Percentiles rank a stretch among this genome's conserved stretches.
Conservation (phyloP, 2,329 filamentous ascomycete genomes). For the Xylariaceae sp. region DNA sequence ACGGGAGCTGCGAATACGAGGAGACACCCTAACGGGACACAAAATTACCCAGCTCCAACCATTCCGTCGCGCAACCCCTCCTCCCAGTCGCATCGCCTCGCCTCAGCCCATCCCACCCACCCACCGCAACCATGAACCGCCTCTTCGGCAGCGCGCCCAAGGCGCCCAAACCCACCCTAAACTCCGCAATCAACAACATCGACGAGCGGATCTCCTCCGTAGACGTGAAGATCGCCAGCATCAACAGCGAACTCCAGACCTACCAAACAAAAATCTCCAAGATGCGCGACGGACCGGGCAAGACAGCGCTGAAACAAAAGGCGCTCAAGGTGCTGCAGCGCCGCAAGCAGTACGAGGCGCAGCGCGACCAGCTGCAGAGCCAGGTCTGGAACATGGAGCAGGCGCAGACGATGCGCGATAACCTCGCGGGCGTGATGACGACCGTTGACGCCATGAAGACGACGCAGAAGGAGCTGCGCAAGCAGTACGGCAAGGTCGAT, state of each 20-base stretch:
- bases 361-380: constrained; percentile 87
- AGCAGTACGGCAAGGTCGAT: constrained; percentile 95
- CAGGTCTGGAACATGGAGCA: constrained; percentile 99
- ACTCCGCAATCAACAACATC: constrained; percentile 66
- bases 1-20: too few relatives aligned
- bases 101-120: background rate
- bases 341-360: constrained; percentile 87
- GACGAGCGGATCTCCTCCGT: constrained; percentile 63
- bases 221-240: constrained; percentile 88
- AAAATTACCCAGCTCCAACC: too few relatives aligned
- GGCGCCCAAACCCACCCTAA: constrained; percentile 79
- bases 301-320: constrained; percentile 87
- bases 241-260: constrained; percentile 82
- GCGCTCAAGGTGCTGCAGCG: constrained; percentile 90
- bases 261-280: constrained; percentile 84
- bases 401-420: constrained; percentile 97
- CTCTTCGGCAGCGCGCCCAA: constrained; percentile 86
- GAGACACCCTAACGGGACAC: too few relatives aligned
- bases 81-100: background rate
- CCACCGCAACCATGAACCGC: constrained; percentile 71
- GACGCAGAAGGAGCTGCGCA: constrained; percentile 84
- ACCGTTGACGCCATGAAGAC: constrained; percentile 97
- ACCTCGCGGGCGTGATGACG: constrained; percentile 96
- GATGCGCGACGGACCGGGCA: constrained; percentile 94
- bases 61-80: background rate